Evolutionary conservation across 768 basidiomycete species (phyloP), one percentile per base, ranked within the genome.

Genomic region (Lentinula detonsa): DNA sequence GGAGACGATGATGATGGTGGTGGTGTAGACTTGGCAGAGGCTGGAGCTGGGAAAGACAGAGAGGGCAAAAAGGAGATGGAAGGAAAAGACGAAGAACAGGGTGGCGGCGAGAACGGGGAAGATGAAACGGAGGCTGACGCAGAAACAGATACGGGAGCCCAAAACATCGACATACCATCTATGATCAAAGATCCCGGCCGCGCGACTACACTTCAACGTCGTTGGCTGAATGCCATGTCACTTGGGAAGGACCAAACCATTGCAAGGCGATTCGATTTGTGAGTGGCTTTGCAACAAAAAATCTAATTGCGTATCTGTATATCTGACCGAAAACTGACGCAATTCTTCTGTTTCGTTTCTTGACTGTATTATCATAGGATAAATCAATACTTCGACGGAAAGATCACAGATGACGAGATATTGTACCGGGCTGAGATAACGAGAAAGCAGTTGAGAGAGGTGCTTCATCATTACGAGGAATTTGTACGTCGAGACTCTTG

Each of bases 301-400:
- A 28, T 28, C 28, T 23, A 23, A 23, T 23, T 23, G 23, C 23
- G 23, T 23, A 23, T 23, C 23, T 23, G 23, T 23, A 23, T 23
- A 23, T 2, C 23, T 23, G 23, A 23, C 2, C 49, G 4, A 43
- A 23, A 34, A 49, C 43, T 37, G 13, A 51, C 57, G 9, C 37
- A 15, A 23, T 11, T 39, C 21, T 39, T 23, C 54, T 54, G 0
- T 28, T 28, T 28, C 28, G 28, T 28, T 28, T 28, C 28, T 28
- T 28, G 28, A 28, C 28, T 28, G 31, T 61, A 1, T 57, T 35
- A 42, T 49, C 21, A 56, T 2, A 70, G 94, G 62, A 91, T 96
- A 56, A 90, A 92, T 62, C 91, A 92, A 66, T 97, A 93, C 70
- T 94, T 98, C 67, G 93, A 98, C 66, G 96, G 96, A 11, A 91